Base-by-base conservation (phyloP, 148 eudicot genomes). In the Fagopyrum homotropicum region DNA sequence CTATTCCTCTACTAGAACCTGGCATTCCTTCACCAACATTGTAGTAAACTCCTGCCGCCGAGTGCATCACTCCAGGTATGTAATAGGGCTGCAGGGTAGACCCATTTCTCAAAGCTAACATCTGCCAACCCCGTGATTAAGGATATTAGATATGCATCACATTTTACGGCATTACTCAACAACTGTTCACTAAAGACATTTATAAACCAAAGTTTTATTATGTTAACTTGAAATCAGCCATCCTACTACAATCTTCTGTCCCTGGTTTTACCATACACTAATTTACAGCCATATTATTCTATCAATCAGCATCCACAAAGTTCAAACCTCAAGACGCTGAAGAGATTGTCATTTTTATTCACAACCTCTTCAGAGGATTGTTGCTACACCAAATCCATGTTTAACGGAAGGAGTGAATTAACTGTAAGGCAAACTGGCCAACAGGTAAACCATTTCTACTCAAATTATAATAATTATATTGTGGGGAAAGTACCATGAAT, bases 101-200 rank as follows among this genome's bases (percentile, higher is more conserved):
- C 30, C 98, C 95, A 50, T 93, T 93, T 75, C 93, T 85, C 93
- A 88, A 81, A 47, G 98, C 88, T 69, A 93, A 56, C 97, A 91
- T 88, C 98, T 93, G 82, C 50, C 69, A 77, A 54, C 47, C 22
- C 55, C 12, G 1, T 4, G 45, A 17, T n/a, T 2, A 14, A 1
- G 9, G n/a, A 35, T 2, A 17, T 45, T 11, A 29, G 64, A 47
- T 0, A 45, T 14, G 45, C 9, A 7, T 48, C 68, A 35, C 40
- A 22, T n/a, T 47, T 17, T 46, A 9, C 6, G 45, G 6, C 46
- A 40, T 6, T 12, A 4, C 30, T 19, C 29, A 6, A 17, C 4
- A 71, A 12, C 47, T 69, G n/a, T 40, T 10, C 17, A 69, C 72
- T 45, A 64, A 9, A 29, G 45, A 55, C 40, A 35, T 35, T 35